Evolutionary conservation across 2,329 filamentous ascomycete genomes (phyloP), one percentile per base, ranked within the genome.

Genomic region (Pyricularia grisea): DNA sequence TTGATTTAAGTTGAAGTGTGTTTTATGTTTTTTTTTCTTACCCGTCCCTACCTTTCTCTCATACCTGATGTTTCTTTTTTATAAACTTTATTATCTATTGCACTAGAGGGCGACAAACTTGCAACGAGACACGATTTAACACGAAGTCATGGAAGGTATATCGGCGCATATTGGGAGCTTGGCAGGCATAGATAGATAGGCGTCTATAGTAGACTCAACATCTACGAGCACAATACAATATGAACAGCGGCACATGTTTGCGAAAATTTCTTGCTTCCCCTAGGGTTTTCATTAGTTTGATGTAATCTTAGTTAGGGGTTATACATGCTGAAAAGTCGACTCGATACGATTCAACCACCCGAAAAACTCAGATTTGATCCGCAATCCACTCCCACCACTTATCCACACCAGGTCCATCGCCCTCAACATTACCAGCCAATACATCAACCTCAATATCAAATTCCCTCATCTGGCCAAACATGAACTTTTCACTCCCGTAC

Each of bases 371-470:
- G 74, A 96, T 81, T 75, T 90, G 88, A 76, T 90, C 85, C 2
- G 89, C 92, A 76, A 98, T 89, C 94, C 94, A 98, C 74, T 87
- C 87, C 87, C 93, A 97, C 94, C 94, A 97, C 78, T 87, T 90
- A 69, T 91, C 88, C 36, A 93, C 88, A 30, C 90, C 90, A n/a
- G 89, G 84, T 11, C 86, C 89, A 68, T 90, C 86, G 75, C 77
- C 86, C 77, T 77, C 81, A 71, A 90, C 88, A 78, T 88, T 94
- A 11, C 94, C 94, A 0, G 91, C 91, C 17, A 91, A 76, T 3
- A 97, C 89, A 63, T 92, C 88, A 10, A 98, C 87, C 58, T 89
- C 86, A 25, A 96, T 84, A 68, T 93, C 91, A 73, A 92, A 92
- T 76, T 97, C 93, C 74, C 90, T 86, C 86, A 98, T 89, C 80